Base-by-base conservation (phyloP, 441 rosid species). In the Dalechampia spathulata region DNA sequence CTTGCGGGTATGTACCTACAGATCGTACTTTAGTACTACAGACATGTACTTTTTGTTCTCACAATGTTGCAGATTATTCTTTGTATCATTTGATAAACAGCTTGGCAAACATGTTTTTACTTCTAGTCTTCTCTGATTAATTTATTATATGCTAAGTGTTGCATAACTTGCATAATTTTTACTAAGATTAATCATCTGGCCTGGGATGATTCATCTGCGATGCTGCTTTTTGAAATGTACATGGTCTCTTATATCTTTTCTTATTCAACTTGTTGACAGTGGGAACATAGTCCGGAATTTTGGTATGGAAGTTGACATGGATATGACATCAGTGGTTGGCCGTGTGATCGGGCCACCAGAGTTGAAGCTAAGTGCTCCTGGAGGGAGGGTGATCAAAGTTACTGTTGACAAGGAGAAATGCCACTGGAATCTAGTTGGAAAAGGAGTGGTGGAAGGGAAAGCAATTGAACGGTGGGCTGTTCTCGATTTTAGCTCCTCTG, bases 341-440 rank as follows among this genome's bases (percentile, higher is more conserved):
- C 92, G 92, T 39, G 86, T 92, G 15, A 78, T 89, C 47, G 70
- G 69, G 52, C 88, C 96, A 25, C 99, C 99, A 3, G 65, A 69
- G 47, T 63, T 92, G 74, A 92, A 83, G 71, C 47, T 88, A 22
- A 55, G 71, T 6, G 67, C 56, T 44, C 52, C 60, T 0, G 52
- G 62, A 44, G 95, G 95, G 21, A 65, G 47, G 43, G 34, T 64
- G 52, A 53, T 73, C 19, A 70, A 67, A 38, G 48, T 83, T 41
- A 48, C 72, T 42, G 96, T 87, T 49, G 93, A 87, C 57, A 70
- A 36, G 53, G 76, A 75, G 20, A 82, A 74, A 27, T 73, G 89
- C 48, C 94, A 86, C 2, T 92, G 99, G 99, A 92, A 86, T 71
- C 81, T 92, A 57, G 69, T 81, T 41, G 70, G 62, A 22, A 84